A percentile compares a stretch with the other conserved stretches of the same genome.
phyloP scores from a whole-genome alignment of 2,329 filamentous ascomycete genomes.

The Capronia coronata region DNA sequence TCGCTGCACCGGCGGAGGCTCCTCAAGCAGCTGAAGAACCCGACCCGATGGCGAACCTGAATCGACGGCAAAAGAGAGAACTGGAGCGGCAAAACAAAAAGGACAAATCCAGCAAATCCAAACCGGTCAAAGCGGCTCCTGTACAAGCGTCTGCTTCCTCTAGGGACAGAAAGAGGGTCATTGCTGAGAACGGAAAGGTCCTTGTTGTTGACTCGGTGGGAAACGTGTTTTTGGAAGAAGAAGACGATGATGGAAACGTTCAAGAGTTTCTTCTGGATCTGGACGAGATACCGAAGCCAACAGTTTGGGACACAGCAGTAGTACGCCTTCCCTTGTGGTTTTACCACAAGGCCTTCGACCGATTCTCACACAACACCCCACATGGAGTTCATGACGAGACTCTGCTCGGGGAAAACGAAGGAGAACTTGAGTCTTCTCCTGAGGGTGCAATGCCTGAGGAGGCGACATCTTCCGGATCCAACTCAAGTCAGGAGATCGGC shows the following conservation, averaged over 20 bases:
- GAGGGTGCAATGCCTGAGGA: slow-evolving; percentile 13
- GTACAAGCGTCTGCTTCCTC: slow-evolving; percentile 53
- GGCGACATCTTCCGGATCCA: slow-evolving; percentile 12
- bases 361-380: slow-evolving; percentile 42
- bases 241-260: slow-evolving; percentile 75
- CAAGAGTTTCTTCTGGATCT: slow-evolving; percentile 85
- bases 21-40: slow-evolving; percentile 41
- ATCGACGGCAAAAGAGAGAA: slow-evolving; percentile 79
- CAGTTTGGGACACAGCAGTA: slow-evolving; percentile 74
- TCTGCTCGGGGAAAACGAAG: slow-evolving; percentile 2
- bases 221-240: slow-evolving; percentile 90
- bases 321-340: slow-evolving; percentile 69
- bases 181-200: slow-evolving; percentile 91
- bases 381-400: slow-evolving; percentile 11
- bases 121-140: slow-evolving; percentile 39
- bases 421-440: not conserved
- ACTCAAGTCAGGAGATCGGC: slow-evolving; percentile 25
- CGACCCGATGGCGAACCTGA: slow-evolving; percentile 55
- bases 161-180: slow-evolving; percentile 76
- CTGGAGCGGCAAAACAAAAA: slow-evolving; percentile 79
- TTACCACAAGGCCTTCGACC: slow-evolving; percentile 53
- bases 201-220: slow-evolving; percentile 86
- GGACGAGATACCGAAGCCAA: slow-evolving; percentile 71
- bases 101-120: slow-evolving; percentile 45
- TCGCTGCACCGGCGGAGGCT: slow-evolving; percentile 42